Evolutionary conservation across 129 eudicot species (phyloP).

Genomic region (Artemisia tridentata): DNA sequence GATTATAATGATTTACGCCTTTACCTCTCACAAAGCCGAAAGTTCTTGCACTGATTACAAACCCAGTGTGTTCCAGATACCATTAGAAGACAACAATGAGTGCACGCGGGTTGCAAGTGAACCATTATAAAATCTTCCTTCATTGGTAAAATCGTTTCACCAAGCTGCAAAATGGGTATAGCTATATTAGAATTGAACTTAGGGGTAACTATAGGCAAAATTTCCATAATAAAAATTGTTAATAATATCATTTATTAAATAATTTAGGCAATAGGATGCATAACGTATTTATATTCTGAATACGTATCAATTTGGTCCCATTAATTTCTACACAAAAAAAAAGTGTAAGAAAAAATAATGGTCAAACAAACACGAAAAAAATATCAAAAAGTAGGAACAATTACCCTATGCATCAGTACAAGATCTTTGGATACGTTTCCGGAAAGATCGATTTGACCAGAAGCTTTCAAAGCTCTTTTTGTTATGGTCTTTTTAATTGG

Average conservation of each 20-base stretch:
- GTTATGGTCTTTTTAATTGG: slow-evolving; percentile 54
- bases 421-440: slow-evolving; percentile 91
- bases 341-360: background rate
- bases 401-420: slow-evolving; percentile 83
- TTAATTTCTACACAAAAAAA: background rate
- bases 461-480: slow-evolving; percentile 74
- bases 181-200: too few relatives aligned
- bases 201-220: background rate
- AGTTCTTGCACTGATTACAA: slow-evolving; percentile 76
- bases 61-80: slow-evolving; percentile 86
- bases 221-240: background rate
- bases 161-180: slow-evolving; percentile 57
- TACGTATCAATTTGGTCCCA: background rate
- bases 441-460: slow-evolving; percentile 86
- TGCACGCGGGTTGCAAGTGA: slow-evolving; percentile 90
- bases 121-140: slow-evolving; percentile 99
- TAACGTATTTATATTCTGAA: too few relatives aligned
- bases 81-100: slow-evolving; percentile 86
- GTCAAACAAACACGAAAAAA: too few relatives aligned
- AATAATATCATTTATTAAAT: background rate
- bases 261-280: background rate
- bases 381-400: background rate
- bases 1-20: slow-evolving; percentile 13
- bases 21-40: slow-evolving; percentile 87
- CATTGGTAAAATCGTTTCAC: slow-evolving; percentile 83